Conservation (phyloP, 2,329 filamentous ascomycete genomes). For the Hirsutella minnesotensis region DNA sequence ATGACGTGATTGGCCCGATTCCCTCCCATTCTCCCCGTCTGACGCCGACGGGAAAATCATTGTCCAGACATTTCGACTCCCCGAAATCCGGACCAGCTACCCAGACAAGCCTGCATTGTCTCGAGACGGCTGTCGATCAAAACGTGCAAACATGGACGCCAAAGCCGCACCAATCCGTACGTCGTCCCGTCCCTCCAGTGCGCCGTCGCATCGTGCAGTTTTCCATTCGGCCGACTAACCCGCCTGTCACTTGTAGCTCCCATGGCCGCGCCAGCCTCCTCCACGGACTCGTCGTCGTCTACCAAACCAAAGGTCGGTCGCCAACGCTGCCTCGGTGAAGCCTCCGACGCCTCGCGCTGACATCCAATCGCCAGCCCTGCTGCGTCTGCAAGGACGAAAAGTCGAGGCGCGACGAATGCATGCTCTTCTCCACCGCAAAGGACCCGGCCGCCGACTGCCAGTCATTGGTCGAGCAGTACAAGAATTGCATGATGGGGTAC, state of each 20-base stretch:
- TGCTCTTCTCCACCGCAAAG: slow-evolving; percentile 84
- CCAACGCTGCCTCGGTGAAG: too few relatives aligned
- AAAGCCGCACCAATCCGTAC: slow-evolving; percentile 15
- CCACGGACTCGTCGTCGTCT: too few relatives aligned
- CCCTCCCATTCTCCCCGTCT: too few relatives aligned
- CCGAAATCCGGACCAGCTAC: too few relatives aligned
- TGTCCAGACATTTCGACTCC: too few relatives aligned
- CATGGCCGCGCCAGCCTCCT: slow-evolving; percentile 9
- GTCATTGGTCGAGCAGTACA: slow-evolving; percentile 73
- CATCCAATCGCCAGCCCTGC: slow-evolving; percentile 56
- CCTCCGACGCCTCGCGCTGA: too few relatives aligned
- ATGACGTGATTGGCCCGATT: neutral
- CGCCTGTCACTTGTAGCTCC: neutral
- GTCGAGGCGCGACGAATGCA: slow-evolving; percentile 86
- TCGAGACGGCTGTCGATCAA: too few relatives aligned
- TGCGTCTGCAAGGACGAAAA: slow-evolving; percentile 98
- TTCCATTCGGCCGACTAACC: neutral
- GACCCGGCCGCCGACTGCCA: slow-evolving; percentile 79
- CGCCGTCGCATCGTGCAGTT: neutral
- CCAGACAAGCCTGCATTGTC: too few relatives aligned
- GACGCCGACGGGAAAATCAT: slow-evolving; percentile 13
- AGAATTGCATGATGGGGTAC: slow-evolving; percentile 82
- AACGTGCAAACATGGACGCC: slow-evolving; percentile 19
- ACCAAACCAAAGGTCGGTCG: too few relatives aligned
- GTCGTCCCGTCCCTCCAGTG: slow-evolving; percentile 1